A percentile compares a stretch with the other conserved stretches of the same genome.
These are phyloP conservation scores for Crithidia bombi DNA, from an alignment of 208 protist species.

Conservation along the genomic window DNA sequence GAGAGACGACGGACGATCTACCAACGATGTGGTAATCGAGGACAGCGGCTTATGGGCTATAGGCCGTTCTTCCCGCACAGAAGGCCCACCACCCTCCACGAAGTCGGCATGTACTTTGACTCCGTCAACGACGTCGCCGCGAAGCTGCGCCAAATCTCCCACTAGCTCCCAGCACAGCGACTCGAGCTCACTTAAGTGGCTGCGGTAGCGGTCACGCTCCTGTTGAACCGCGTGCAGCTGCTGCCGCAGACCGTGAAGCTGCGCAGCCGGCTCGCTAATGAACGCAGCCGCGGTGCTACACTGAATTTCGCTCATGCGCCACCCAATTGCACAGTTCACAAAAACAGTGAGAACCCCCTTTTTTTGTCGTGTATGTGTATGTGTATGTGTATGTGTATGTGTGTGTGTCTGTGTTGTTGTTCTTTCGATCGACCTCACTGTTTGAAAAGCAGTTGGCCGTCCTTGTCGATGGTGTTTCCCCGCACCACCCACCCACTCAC, in stretches of 20 bases:
- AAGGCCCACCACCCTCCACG: not conserved
- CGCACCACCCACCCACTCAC: too few relatives aligned
- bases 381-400: not conserved
- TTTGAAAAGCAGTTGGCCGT: too few relatives aligned
- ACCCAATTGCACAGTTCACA: too few relatives aligned
- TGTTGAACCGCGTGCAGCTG: slow-evolving; percentile 9
- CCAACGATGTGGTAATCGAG: too few relatives aligned
- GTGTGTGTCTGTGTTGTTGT: too few relatives aligned
- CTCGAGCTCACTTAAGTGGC: slow-evolving; percentile 19
- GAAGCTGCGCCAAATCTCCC: slow-evolving; percentile 6
- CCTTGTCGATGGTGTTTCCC: too few relatives aligned
- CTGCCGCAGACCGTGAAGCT: slow-evolving; percentile 3
- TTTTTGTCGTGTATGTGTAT: not conserved
- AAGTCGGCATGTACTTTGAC: not conserved
- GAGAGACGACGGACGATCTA: too few relatives aligned
- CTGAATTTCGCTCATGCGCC: not conserved
- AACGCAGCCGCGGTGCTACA: not conserved
- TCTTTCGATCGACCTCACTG: too few relatives aligned
- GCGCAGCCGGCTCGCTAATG: slow-evolving; percentile 3
- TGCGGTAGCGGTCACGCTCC: slow-evolving; percentile 6
- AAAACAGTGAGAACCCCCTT: too few relatives aligned
- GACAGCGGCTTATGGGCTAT: too few relatives aligned
- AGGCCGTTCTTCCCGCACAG: not conserved
- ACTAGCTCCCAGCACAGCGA: slow-evolving; percentile 28
- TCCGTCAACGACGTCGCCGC: not conserved